Evolutionary conservation across 805 yeast genomes (phyloP).

Genomic region (Danielia oregonensis): DNA sequence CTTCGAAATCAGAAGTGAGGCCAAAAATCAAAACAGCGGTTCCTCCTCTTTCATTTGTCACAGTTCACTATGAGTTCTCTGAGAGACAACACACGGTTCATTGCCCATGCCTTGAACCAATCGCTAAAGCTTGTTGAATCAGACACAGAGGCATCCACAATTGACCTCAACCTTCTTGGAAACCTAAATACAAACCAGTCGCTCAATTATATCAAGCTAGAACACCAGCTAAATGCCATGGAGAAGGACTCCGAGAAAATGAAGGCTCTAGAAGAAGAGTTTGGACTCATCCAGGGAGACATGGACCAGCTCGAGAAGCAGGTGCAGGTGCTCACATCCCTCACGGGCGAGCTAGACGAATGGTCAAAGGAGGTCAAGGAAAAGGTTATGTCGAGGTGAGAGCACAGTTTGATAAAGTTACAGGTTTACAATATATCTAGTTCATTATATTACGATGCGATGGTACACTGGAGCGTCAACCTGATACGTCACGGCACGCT

Average conservation of each 20-base stretch:
- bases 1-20: too few relatives aligned
- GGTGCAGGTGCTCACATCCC: conserved; percentile 38
- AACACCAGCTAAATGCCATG: conserved; percentile 36
- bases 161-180: conserved; percentile 47
- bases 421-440: too few relatives aligned
- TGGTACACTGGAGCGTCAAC: not conserved
- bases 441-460: too few relatives aligned
- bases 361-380: conserved; percentile 28
- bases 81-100: conserved; percentile 27
- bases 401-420: too few relatives aligned
- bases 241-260: conserved; percentile 39
- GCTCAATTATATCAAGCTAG: conserved; percentile 45
- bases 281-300: conserved; percentile 17
- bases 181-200: conserved; percentile 58
- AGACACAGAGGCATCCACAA: conserved; percentile 39
- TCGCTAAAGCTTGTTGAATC: conserved; percentile 33
- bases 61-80: conserved; percentile 16
- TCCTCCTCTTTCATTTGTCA: too few relatives aligned
- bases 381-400: too few relatives aligned
- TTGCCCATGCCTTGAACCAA: conserved; percentile 27
- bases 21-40: too few relatives aligned
- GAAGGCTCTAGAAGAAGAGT: conserved; percentile 22
- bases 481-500: not conserved
- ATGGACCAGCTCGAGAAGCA: conserved; percentile 29
- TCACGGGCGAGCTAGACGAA: conserved; percentile 57